Base-by-base conservation (phyloP, 2,329 filamentous ascomycete genomes). In the Magnaporthiopsis incrustans region DNA sequence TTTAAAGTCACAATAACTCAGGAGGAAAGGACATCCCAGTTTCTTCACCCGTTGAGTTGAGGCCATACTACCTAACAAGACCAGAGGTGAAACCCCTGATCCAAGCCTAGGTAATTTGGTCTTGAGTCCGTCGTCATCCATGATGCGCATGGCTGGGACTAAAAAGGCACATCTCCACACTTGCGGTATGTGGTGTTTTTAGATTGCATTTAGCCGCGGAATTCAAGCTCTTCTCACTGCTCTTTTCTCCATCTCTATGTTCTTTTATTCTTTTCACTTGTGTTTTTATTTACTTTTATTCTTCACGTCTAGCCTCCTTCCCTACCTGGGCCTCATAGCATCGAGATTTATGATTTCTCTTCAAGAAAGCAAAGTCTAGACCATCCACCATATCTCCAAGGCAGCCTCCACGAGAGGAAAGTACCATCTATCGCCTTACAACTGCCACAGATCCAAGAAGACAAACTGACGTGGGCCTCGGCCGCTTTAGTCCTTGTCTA, bases 401-500 rank as follows among this genome's bases (percentile, higher is more conserved):
- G 22, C 22, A 53, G 30, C 18, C 1, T 14, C 18, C n/a, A n/a
- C 11, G 18, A 53, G 6, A 53, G 30, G n/a, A 10, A n/a, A 53
- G 18, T 6, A 25, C 44, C 7, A 14, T 53, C 6, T 11, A n/a
- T 11, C 8, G 18, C n/a, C n/a, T 10, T 53, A 10, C 44, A 53
- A 22, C 4, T 11, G 18, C 44, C 44, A 11, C 44, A 44, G 38
- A 18, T 18, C 38, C 11, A 6, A 18, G 14, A 44, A 12, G 38
- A 18, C 14, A 44, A 44, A 44, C 14, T 44, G 38, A 18, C 4
- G 38, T 5, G 30, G 30, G 30, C 7, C 30, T 30, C 30, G 38
- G 35, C 35, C 38, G 7, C 30, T 63, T 63, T 56, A 94, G 70
- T 92, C 85, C 80, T 92, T 94, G 71, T 96, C 91, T 74, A 98